Conservation (phyloP, 2,329 filamentous ascomycete species). For the Rachicladosporium sp. region DNA sequence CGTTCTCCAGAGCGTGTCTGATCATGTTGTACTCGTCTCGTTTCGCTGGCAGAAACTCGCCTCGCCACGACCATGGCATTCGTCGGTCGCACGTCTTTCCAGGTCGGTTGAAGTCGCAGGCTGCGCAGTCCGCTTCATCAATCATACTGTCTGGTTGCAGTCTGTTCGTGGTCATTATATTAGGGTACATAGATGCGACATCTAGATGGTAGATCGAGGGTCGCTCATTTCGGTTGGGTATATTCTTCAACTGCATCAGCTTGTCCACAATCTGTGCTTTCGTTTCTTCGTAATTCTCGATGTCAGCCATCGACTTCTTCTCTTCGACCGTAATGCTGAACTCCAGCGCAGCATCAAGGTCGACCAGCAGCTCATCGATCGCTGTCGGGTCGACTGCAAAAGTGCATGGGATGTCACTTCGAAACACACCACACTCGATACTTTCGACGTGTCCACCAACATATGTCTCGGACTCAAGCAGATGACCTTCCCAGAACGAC, state of each 20-base stretch:
- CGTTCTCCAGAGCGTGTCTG: constrained; percentile 76
- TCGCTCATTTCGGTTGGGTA: constrained; percentile 70
- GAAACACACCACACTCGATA: constrained; percentile 95
- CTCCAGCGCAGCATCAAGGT: constrained; percentile 76
- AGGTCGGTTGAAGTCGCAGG: constrained; percentile 94
- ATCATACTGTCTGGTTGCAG: constrained; percentile 99
- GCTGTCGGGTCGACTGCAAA: constrained; percentile 83
- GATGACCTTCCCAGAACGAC: constrained; percentile 90
- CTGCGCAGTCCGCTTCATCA: constrained; percentile 85
- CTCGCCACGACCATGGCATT: constrained; percentile 95
- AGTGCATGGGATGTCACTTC: constrained; percentile 87
- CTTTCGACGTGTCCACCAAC: constrained; percentile 97
- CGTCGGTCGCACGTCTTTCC: constrained; percentile 94
- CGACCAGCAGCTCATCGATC: constrained; percentile 74
- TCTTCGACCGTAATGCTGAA: constrained; percentile 55
- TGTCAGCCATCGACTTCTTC: constrained; percentile 39
- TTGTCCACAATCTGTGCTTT: constrained; percentile 60
- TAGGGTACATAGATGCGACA: constrained; percentile 98
- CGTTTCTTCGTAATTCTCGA: constrained; percentile 47
- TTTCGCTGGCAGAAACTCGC: constrained; percentile 91
- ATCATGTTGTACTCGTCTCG: constrained; percentile 99
- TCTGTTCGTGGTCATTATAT: constrained; percentile 99
- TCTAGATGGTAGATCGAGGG: constrained; percentile 96
- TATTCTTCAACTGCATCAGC: constrained; percentile 13
- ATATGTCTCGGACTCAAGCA: constrained; percentile 94